Percentiles rank a stretch among this genome's conserved stretches.
Conservation (phyloP, 2,329 filamentous ascomycete species). For the Clonostachys chloroleuca region DNA sequence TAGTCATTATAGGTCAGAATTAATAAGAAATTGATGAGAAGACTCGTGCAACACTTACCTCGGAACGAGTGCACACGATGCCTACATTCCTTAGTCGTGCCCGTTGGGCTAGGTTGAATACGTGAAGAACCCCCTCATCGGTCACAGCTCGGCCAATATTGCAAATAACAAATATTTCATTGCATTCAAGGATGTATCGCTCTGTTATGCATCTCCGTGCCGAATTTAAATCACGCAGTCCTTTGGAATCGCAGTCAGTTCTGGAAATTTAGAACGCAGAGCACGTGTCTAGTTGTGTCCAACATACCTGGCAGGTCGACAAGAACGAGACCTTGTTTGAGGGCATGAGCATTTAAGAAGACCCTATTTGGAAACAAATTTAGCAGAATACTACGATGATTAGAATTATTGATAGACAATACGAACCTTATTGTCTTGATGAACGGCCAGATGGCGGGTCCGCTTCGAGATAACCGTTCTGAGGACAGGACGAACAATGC, state of each 20-base stretch:
- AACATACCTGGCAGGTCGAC: conserved; percentile 41
- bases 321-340: conserved; percentile 40
- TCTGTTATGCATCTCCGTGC: conserved; percentile 37
- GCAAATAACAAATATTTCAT: conserved; percentile 41
- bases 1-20: conserved; percentile 4
- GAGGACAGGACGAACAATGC: conserved; percentile 29
- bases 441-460: conserved; percentile 33
- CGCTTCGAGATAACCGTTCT: conserved; percentile 10
- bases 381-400: neutral
- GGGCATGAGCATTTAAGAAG: conserved; percentile 34
- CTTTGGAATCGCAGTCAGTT: conserved; percentile 12
- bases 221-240: conserved; percentile 39
- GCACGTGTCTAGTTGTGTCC: too few species aligned
- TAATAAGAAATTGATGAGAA: neutral
- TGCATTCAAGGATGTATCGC: conserved; percentile 33
- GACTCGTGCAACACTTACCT: conserved; percentile 18
- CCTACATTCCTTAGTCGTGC: conserved; percentile 30
- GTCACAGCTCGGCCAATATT: conserved; percentile 33
- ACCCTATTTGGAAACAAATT: conserved; percentile 21
- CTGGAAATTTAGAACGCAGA: neutral
- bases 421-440: conserved; percentile 35
- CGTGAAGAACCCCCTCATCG: conserved; percentile 29
- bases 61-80: conserved; percentile 37
- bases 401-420: neutral
- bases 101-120: conserved; percentile 31